Evolutionary conservation across 2,329 filamentous ascomycete species (phyloP).

Genomic region (Fusarium beomiforme): DNA sequence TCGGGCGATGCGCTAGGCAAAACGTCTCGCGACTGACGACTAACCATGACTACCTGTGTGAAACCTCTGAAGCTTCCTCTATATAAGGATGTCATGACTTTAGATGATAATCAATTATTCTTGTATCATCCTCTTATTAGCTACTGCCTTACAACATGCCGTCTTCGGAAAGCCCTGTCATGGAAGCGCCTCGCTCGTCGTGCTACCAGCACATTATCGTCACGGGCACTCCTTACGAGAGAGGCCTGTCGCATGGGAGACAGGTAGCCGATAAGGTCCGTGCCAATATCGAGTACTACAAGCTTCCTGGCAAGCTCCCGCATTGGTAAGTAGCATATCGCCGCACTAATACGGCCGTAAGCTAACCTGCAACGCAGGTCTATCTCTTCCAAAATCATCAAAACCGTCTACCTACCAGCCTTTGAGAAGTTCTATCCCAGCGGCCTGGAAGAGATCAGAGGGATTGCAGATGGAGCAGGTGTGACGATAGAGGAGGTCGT

Average conservation of each 20-base stretch:
- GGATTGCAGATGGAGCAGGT: neutral
- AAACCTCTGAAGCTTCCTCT: no score
- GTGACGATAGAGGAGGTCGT: neutral
- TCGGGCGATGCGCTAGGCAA: neutral
- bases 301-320: rapidly evolving
- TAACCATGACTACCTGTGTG: no score
- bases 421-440: neutral
- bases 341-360: no score
- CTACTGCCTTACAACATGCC: neutral
- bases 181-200: neutral
- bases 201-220: neutral
- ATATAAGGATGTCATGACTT: neutral
- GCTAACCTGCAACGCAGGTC: rapidly evolving
- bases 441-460: neutral
- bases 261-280: neutral
- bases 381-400: neutral
- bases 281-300: neutral
- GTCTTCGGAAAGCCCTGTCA: neutral
- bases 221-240: neutral
- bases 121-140: rapidly evolving
- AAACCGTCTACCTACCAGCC: neutral
- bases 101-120: rapidly evolving
- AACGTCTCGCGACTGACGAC: no score
- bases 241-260: neutral
- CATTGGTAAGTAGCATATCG: neutral